phyloP scores from a whole-genome alignment of 2,329 filamentous ascomycete species.

The Sarocladium oryzae region DNA sequence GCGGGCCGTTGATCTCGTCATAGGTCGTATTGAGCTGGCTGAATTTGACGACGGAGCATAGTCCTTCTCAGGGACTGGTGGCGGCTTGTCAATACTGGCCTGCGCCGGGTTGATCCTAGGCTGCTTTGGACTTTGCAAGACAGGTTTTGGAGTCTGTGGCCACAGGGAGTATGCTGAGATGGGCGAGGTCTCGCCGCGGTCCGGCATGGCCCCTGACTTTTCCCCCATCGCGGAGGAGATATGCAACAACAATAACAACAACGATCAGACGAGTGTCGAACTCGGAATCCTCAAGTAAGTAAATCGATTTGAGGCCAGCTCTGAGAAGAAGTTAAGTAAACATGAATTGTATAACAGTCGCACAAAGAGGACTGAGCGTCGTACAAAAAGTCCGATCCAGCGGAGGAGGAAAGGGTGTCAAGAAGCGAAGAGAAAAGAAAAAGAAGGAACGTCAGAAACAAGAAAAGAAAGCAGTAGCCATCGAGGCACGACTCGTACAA shows the following conservation, averaged over 20 bases:
- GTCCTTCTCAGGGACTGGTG: conserved; percentile 8
- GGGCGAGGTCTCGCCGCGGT: conserved; percentile 1
- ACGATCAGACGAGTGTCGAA: background rate
- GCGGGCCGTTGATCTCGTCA: conserved; percentile 8
- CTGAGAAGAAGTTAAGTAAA: background rate
- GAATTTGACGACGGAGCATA: background rate
- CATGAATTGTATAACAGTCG: conserved; percentile 1
- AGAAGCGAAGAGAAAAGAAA: background rate
- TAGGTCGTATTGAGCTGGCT: conserved; percentile 1
- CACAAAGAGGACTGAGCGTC: background rate
- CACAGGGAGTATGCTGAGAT: conserved; percentile 4
- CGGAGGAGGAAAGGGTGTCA: background rate
- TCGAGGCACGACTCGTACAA: background rate
- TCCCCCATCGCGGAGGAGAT: background rate
- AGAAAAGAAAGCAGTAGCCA: background rate
- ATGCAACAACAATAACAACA: background rate
- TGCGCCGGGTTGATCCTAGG: background rate
- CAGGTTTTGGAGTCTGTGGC: background rate
- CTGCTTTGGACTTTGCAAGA: background rate
- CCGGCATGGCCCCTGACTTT: background rate
- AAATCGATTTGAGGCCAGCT: conserved; percentile 1
- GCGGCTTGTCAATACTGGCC: background rate
- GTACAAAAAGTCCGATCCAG: conserved; percentile 6
- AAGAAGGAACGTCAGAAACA: background rate
- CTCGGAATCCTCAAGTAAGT: background rate